These are phyloP conservation scores for Cephalotrichum gorgonifer DNA, from an alignment of 2,329 filamentous ascomycete species.

Conservation along the genomic window DNA sequence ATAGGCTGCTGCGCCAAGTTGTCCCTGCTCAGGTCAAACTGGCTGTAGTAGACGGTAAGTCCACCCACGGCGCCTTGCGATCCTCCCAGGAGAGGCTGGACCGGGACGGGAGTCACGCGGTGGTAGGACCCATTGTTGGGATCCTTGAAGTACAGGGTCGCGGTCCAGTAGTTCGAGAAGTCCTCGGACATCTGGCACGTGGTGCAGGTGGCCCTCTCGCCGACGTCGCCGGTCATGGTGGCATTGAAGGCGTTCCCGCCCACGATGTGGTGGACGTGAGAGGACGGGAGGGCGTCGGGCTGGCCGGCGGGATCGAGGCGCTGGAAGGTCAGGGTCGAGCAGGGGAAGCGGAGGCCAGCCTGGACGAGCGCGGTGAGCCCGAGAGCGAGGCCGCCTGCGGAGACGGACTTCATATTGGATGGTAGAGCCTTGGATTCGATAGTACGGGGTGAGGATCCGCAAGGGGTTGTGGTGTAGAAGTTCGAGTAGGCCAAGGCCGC, in stretches of 20 bases:
- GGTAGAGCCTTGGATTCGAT: no score
- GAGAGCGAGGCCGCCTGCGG: no score
- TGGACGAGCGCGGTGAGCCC: no score
- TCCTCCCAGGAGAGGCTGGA: conserved; percentile 30
- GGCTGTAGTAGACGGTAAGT: conserved; percentile 35
- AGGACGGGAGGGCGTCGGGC: conserved; percentile 30
- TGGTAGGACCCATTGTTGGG: conserved; percentile 28
- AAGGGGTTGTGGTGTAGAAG: no score
- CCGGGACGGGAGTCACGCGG: conserved; percentile 41
- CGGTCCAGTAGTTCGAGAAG: conserved; percentile 20
- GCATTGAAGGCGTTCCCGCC: conserved; percentile 34
- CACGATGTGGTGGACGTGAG: conserved; percentile 43
- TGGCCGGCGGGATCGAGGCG: conserved; percentile 15
- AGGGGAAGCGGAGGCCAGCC: conserved; percentile 26
- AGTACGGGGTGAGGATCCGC: no score
- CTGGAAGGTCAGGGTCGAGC: conserved; percentile 36
- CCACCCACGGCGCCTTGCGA: conserved; percentile 24
- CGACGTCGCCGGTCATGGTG: conserved; percentile 30
- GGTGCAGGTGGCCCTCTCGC: conserved; percentile 29
- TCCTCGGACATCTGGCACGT: conserved; percentile 21
- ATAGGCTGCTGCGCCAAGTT: conserved; percentile 21
- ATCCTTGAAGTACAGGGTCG: conserved; percentile 23
- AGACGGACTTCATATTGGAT: no score
- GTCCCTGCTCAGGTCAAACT: conserved; percentile 20
- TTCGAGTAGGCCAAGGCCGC: no score